Evolutionary conservation across 345 rosid genomes (phyloP).

Genomic region (Trapa incisa): DNA sequence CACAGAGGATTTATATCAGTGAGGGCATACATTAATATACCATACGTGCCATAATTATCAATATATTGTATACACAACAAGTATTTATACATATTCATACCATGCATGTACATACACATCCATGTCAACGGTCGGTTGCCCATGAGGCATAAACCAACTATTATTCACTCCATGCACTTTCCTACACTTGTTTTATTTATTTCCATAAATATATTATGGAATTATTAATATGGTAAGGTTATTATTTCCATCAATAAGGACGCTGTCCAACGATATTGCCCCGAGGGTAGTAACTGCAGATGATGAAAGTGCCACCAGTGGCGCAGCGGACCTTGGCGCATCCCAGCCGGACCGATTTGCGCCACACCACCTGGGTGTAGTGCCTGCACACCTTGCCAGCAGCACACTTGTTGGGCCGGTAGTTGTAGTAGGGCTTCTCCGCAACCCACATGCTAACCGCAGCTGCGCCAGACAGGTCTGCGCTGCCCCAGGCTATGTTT

Average conservation of each 20-base stretch:
- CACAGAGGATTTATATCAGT: no score
- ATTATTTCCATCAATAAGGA: neutral
- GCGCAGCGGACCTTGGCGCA: constrained; percentile 4
- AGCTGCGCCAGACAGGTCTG: neutral
- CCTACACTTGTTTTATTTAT: no score
- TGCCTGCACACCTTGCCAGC: neutral
- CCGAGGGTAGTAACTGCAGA: neutral
- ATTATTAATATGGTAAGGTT: no score
- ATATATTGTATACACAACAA: no score
- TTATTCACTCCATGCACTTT: no score
- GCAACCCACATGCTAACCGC: constrained; percentile 7
- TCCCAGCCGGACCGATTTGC: neutral
- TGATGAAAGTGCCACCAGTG: neutral
- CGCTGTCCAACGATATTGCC: neutral
- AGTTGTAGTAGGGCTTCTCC: constrained; percentile 4
- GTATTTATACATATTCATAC: no score
- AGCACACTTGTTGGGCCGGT: neutral
- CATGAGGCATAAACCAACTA: no score
- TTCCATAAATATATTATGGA: no score
- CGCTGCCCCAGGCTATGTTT: constrained; percentile 1
- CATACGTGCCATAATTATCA: no score
- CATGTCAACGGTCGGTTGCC: no score
- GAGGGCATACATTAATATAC: no score
- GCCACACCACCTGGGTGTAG: constrained; percentile 6
- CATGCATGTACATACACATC: no score